Evolutionary conservation across 2,329 filamentous ascomycete species (phyloP).

Genomic region (Aspergillus sp.): DNA sequence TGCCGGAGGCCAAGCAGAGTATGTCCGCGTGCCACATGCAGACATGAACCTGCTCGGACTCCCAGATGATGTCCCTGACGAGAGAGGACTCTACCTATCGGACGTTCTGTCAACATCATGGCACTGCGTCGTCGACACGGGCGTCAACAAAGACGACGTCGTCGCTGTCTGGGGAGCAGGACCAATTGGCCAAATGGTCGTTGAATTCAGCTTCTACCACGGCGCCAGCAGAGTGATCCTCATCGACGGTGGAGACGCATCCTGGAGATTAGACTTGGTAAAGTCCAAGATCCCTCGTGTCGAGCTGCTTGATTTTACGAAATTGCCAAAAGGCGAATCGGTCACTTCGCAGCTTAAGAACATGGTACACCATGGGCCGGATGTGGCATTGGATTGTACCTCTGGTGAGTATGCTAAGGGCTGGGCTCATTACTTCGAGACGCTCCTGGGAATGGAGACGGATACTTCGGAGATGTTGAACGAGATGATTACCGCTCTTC

Average conservation of each 20-base stretch:
- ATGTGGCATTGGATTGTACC: constrained; percentile 64
- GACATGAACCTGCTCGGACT: constrained; percentile 76
- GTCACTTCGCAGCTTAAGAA: constrained; percentile 69
- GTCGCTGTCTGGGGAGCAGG: constrained; percentile 86
- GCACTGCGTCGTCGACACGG: constrained; percentile 76
- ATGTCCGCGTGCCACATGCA: constrained; percentile 71
- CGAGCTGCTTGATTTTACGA: constrained; percentile 62
- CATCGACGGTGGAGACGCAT: constrained; percentile 62
- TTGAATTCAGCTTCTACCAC: constrained; percentile 60
- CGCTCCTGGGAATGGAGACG: constrained; percentile 64
- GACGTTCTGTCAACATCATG: constrained; percentile 76
- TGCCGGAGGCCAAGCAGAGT: constrained; percentile 81
- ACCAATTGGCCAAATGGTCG: constrained; percentile 75
- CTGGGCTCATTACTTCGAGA: constrained; percentile 55
- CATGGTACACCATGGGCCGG: constrained; percentile 65
- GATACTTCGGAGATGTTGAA: constrained; percentile 66
- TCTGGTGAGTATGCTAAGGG: constrained; percentile 58
- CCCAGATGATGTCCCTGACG: constrained; percentile 72
- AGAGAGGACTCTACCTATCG: constrained; percentile 74
- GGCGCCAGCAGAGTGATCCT: constrained; percentile 71
- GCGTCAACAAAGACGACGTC: constrained; percentile 66
- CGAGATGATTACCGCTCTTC: constrained; percentile 47
- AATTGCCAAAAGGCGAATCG: constrained; percentile 54
- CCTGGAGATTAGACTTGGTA: constrained; percentile 61
- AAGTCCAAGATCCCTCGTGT: constrained; percentile 59